Evolutionary conservation across 768 basidiomycete genomes (phyloP), one percentile per base, ranked within the genome.

Genomic region (Rhizopogon vinicolor): DNA sequence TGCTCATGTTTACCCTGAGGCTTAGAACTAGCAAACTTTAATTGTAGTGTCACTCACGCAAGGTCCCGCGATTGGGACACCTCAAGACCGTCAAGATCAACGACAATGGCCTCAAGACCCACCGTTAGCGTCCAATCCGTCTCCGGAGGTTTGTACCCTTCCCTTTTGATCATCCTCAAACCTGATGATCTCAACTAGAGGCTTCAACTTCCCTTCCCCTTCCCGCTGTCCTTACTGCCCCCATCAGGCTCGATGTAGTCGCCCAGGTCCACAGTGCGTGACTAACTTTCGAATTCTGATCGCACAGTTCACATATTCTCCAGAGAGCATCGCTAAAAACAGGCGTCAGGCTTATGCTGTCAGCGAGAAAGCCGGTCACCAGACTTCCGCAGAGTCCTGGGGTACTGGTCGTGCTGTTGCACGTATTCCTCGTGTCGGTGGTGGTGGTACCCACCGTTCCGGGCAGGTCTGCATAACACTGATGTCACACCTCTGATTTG

Each of bases 371-470:
- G 97, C 97, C 57, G 97, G 97, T 65, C 93, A 98, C 81, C 96
- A 99, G 77, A 98, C 97, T 64, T 91, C 87, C 59, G 96, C 97
- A 60, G 96, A 98, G 76, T 98, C 96, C 37, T 99, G 97, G 97
- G 97, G 97, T 77, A 99, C 97, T 63, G 97, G 97, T 87, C 94
- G 97, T 77, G 97, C 97, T 63, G 97, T 99, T 62, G 96, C 96
- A 28, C 97, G 97, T 94, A 98, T 99, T 71, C 97, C 97, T 75
- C 96, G 97, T 91, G 96, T 99, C 61, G 93, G 93, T 70, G 97
- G 97, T 71, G 90, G 91, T 70, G 97, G 97, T 74, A 98, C 97
- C 64, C 93, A 96, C 80, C 91, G 97, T 63, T 95, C 97, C 55
- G 97, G 97, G 58, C 96, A 95, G 84, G 89, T 89, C 60, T 51